A percentile compares a stretch with the other conserved stretches of the same genome.
Conservation (phyloP, 164 flowering plant species). For the Stephania cephalantha region DNA sequence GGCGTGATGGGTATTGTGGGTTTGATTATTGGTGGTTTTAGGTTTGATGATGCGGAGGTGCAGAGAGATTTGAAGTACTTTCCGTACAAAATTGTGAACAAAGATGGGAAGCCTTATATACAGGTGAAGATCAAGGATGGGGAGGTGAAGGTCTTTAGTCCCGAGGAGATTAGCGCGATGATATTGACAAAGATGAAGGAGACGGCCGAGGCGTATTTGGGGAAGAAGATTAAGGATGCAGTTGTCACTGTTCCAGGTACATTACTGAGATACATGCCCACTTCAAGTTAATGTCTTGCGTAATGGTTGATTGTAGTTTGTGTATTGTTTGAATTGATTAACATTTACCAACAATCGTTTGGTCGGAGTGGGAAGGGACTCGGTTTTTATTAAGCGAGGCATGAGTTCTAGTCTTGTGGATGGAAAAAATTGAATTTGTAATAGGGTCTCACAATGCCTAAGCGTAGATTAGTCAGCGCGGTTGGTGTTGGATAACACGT, state of each 20-base stretch:
- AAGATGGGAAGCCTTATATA: slow-evolving; percentile 51
- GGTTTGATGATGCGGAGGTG: slow-evolving; percentile 45
- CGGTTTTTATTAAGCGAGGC: no score
- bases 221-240: slow-evolving; percentile 41
- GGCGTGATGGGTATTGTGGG: not conserved
- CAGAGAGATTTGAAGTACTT: slow-evolving; percentile 37
- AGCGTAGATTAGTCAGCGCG: no score
- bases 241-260: slow-evolving; percentile 54
- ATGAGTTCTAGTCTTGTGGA: no score
- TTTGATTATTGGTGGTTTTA: slow-evolving; percentile 3
- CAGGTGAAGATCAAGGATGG: slow-evolving; percentile 41
- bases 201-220: slow-evolving; percentile 42
- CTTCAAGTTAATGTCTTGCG: not conserved
- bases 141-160: slow-evolving; percentile 48
- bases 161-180: slow-evolving; percentile 61
- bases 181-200: slow-evolving; percentile 47
- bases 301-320: no score
- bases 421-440: no score
- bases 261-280: not conserved
- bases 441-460: no score
- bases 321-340: no score
- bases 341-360: no score
- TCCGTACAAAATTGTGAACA: slow-evolving; percentile 44
- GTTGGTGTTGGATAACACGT: no score
- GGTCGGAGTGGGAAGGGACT: no score